Percentiles rank a stretch among this genome's conserved stretches.
Evolutionary conservation across 306 rosid genomes (phyloP).

Genomic region (Quercus aquifolioides): DNA sequence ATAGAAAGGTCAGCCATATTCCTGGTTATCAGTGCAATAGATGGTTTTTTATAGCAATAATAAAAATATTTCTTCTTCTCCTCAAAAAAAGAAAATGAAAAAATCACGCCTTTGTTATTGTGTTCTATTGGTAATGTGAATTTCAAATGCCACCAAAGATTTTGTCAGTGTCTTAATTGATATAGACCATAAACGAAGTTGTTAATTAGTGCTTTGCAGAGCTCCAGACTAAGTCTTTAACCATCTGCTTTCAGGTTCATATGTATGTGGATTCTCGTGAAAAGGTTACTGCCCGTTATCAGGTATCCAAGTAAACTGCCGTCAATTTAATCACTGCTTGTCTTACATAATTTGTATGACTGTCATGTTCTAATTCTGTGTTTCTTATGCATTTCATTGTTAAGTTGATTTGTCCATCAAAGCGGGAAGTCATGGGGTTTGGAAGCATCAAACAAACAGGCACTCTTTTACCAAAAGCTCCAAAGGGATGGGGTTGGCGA

Average conservation of each 20-base stretch:
- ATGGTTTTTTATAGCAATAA: conserved; percentile 12
- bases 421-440: conserved; percentile 87
- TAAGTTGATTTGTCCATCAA: conserved; percentile 88
- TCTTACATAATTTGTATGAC: background rate
- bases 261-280: conserved; percentile 76
- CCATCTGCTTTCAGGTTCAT: conserved; percentile 58
- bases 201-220: conserved; percentile 6
- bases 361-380: conserved; percentile 13
- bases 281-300: conserved; percentile 94
- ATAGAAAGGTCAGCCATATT: conserved; percentile 55
- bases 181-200: background rate
- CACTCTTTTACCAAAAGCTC: conserved; percentile 93
- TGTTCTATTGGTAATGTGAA: background rate
- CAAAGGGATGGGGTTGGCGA: conserved; percentile 99
- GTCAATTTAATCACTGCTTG: background rate
- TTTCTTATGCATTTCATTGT: conserved; percentile 11
- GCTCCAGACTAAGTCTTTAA: background rate
- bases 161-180: background rate
- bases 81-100: background rate
- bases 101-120: background rate
- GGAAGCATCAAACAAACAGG: conserved; percentile 94
- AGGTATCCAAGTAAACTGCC: conserved; percentile 51
- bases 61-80: background rate
- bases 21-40: conserved; percentile 14
- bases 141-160: background rate